Conservation (phyloP, 495 filamentous ascomycete genomes). For the Aspergillus sparsus region DNA sequence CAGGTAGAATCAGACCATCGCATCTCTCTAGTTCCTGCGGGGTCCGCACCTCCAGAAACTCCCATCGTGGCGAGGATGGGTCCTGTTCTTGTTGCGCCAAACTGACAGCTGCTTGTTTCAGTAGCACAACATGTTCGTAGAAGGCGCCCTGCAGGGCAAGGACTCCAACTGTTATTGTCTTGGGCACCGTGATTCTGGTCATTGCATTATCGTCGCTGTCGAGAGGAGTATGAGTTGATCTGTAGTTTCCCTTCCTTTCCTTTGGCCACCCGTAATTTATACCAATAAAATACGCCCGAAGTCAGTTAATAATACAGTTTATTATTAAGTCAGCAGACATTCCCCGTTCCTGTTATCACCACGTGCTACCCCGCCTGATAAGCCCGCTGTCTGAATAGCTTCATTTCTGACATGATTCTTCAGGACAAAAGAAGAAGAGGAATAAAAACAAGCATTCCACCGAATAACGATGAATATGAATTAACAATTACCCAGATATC, state of each 20-base stretch:
- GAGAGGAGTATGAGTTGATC: background rate
- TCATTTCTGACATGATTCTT: background rate
- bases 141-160: slow-evolving; percentile 95
- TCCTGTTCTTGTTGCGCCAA: slow-evolving; percentile 27
- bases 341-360: slow-evolving; percentile 24
- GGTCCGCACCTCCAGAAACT: slow-evolving; percentile 80
- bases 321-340: slow-evolving; percentile 17
- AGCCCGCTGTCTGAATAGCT: slow-evolving; percentile 3
- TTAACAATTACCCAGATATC: background rate
- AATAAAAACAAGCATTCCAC: too few species aligned
- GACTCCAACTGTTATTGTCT: slow-evolving; percentile 69
- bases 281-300: slow-evolving; percentile 1
- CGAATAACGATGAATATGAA: slow-evolving; percentile 2
- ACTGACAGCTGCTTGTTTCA: slow-evolving; percentile 62
- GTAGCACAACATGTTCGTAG: slow-evolving; percentile 77
- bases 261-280: slow-evolving; percentile 19
- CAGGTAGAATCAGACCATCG: slow-evolving; percentile 85
- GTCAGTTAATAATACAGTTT: background rate
- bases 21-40: slow-evolving; percentile 66
- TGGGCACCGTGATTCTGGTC: slow-evolving; percentile 24
- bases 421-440: background rate
- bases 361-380: slow-evolving; percentile 33
- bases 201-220: slow-evolving; percentile 22
- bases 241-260: background rate
- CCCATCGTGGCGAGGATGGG: slow-evolving; percentile 44